phyloP scores from a whole-genome alignment of 1,139 yeast genomes.

The Yamadazyma songkhlaensis region DNA sequence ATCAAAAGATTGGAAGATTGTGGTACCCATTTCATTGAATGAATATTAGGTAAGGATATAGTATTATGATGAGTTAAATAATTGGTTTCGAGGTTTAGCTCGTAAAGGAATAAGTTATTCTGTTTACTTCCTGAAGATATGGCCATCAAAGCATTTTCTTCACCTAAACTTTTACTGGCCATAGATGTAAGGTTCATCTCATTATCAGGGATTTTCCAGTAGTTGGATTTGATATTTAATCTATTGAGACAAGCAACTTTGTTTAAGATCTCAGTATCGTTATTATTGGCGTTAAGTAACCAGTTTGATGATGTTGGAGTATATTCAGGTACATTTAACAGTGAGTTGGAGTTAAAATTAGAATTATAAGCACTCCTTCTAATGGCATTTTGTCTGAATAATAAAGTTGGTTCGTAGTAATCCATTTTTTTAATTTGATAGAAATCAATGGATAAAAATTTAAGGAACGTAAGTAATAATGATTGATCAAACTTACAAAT shows the following conservation, averaged over 20 bases:
- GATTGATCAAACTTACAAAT: not conserved
- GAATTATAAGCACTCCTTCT: conserved; percentile 28
- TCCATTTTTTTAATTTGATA: no score
- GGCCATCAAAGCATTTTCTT: conserved; percentile 47
- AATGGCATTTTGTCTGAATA: conserved; percentile 47
- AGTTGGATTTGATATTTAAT: conserved; percentile 51
- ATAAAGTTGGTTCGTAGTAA: conserved; percentile 42
- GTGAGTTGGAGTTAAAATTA: conserved; percentile 19
- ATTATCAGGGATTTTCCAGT: conserved; percentile 71
- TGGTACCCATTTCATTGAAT: conserved; percentile 64
- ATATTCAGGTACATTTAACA: conserved; percentile 2
- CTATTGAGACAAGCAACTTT: conserved; percentile 43
- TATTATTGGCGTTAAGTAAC: conserved; percentile 5
- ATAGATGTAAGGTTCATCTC: conserved; percentile 57
- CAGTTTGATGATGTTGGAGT: not conserved
- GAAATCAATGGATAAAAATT: no score
- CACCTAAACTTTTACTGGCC: conserved; percentile 19
- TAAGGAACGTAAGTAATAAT: not conserved
- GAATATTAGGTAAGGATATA: conserved; percentile 65
- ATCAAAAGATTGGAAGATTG: conserved; percentile 37
- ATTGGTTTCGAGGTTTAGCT: conserved; percentile 41
- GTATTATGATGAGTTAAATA: conserved; percentile 72
- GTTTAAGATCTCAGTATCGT: conserved; percentile 31
- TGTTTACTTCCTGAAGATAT: conserved; percentile 57
- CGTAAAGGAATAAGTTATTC: conserved; percentile 64